Evolutionary conservation across 306 rosid genomes (phyloP).

Genomic region (Coriaria nepalensis): DNA sequence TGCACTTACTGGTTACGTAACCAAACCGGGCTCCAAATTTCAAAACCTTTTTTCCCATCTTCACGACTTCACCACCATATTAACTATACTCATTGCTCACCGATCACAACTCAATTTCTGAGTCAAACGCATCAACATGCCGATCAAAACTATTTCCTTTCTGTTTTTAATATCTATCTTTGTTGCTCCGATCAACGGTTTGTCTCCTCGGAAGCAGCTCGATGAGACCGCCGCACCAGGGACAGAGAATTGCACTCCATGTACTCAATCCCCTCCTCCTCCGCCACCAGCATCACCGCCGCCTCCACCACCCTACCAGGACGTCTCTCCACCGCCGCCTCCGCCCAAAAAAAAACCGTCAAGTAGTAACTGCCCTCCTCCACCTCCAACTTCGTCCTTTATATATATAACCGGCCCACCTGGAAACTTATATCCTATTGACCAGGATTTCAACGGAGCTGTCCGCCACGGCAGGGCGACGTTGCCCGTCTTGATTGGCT

Average conservation of each 20-base stretch:
- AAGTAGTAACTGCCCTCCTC: conserved; percentile 19
- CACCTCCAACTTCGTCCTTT: conserved; percentile 11
- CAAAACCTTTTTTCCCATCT: too few relatives aligned
- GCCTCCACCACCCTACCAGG: conserved; percentile 13
- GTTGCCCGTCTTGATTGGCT: conserved; percentile 7
- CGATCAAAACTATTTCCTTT: conserved; percentile 4
- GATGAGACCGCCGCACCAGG: conserved; percentile 13
- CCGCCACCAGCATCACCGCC: conserved; percentile 5
- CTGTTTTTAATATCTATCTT: conserved; percentile 14
- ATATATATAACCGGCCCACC: conserved; percentile 27
- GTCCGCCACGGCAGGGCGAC: background rate
- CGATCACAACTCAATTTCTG: too few relatives aligned
- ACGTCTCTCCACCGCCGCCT: conserved; percentile 12
- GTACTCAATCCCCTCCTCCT: conserved; percentile 17
- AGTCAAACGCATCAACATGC: background rate
- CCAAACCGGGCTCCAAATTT: conserved; percentile 5
- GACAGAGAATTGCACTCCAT: conserved; percentile 17
- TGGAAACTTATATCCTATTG: conserved; percentile 26
- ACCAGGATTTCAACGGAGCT: conserved; percentile 11
- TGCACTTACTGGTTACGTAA: conserved; percentile 38
- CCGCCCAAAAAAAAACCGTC: conserved; percentile 14
- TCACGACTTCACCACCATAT: too few relatives aligned
- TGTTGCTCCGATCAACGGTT: conserved; percentile 14
- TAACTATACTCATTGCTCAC: background rate
- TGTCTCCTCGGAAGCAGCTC: conserved; percentile 23